Evolutionary conservation across 352 stramenopile genomes (phyloP).

Genomic region (Peronospora tabacina): DNA sequence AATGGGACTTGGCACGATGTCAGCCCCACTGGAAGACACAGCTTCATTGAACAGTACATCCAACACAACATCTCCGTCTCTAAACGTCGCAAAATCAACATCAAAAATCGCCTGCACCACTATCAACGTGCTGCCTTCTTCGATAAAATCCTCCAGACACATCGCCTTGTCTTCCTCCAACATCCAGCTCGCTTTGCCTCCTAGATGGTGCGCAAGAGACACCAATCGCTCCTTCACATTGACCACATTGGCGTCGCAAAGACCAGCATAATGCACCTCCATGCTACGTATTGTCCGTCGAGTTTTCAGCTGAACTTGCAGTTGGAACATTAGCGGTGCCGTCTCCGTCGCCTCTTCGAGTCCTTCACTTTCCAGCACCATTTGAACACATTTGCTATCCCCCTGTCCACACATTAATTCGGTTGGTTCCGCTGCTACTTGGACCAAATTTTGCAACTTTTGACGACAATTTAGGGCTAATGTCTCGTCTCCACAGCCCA

Average conservation of each 20-base stretch:
- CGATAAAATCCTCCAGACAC: constrained; percentile 54
- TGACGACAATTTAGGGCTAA: constrained; percentile 43
- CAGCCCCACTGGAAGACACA: constrained; percentile 4
- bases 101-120: constrained; percentile 65
- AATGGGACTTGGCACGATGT: constrained; percentile 18
- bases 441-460: constrained; percentile 41
- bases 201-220: constrained; percentile 27
- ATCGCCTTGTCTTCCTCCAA: constrained; percentile 41
- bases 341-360: constrained; percentile 3
- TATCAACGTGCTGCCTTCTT: constrained; percentile 55
- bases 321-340: constrained; percentile 38
- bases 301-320: constrained; percentile 48
- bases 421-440: constrained; percentile 37
- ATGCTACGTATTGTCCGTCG: constrained; percentile 18
- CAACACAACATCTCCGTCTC: constrained; percentile 43
- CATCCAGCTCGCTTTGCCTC: constrained; percentile 12
- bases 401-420: constrained; percentile 13
- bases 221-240: constrained; percentile 70
- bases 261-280: constrained; percentile 48
- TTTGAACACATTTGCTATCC: constrained; percentile 27
- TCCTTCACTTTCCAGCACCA: constrained; percentile 40
- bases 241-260: constrained; percentile 54
- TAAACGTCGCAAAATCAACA: constrained; percentile 30
- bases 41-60: constrained; percentile 63
- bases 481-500: constrained; percentile 64